phyloP scores from a whole-genome alignment of 2,329 filamentous ascomycete genomes.

The Trichocomaceae sp. region DNA sequence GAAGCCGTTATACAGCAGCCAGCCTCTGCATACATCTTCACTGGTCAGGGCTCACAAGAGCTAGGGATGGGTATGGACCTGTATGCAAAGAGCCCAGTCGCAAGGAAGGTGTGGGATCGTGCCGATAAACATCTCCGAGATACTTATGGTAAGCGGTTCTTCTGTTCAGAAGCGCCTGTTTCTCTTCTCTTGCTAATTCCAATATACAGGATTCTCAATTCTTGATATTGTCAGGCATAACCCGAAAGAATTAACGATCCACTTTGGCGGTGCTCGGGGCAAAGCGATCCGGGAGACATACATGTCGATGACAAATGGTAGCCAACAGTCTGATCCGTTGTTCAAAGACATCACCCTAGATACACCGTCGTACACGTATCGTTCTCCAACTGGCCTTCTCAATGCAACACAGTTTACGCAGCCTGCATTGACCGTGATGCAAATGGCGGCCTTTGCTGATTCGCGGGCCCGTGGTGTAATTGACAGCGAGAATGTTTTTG shows the following conservation, averaged over 20 bases:
- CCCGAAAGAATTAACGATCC: slow-evolving; percentile 94
- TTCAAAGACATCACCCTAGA: slow-evolving; percentile 95
- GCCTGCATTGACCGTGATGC: slow-evolving; percentile 94
- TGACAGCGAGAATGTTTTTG: slow-evolving; percentile 91
- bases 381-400: slow-evolving; percentile 85
- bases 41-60: slow-evolving; percentile 94
- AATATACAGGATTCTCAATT: slow-evolving; percentile 62
- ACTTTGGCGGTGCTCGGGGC: slow-evolving; percentile 92
- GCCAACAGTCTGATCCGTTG: slow-evolving; percentile 95
- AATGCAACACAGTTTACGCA: slow-evolving; percentile 98
- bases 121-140: slow-evolving; percentile 97
- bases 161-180: not conserved
- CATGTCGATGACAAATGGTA: slow-evolving; percentile 97
- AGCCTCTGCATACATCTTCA: slow-evolving; percentile 91
- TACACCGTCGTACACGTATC: slow-evolving; percentile 93
- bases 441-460: slow-evolving; percentile 98
- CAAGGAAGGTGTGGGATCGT: slow-evolving; percentile 94
- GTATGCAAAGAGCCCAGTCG: slow-evolving; percentile 85
- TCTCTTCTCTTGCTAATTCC: not conserved
- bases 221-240: slow-evolving; percentile 99
- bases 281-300: slow-evolving; percentile 98
- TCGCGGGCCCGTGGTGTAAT: slow-evolving; percentile 97
- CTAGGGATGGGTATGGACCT: slow-evolving; percentile 99
- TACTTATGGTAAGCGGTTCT: slow-evolving; percentile 63
- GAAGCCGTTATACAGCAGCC: slow-evolving; percentile 98